Base-by-base conservation (phyloP, 1,284 basidiomycete genomes). In the Bondarzewia mesenterica region DNA sequence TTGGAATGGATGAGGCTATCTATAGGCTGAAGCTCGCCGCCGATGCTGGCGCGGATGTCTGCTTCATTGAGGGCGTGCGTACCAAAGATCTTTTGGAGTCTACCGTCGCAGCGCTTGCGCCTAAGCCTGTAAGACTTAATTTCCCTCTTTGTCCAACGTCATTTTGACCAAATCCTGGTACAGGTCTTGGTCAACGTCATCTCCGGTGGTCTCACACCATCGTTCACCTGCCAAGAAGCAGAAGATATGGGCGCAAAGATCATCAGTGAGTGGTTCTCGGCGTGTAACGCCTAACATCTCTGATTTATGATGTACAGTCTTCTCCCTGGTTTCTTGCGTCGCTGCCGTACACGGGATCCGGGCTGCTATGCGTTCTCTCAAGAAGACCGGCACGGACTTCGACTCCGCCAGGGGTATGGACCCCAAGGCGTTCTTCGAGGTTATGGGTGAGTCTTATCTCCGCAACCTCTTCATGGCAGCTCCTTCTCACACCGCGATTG, bases 11-110 rank as follows among this genome's bases (percentile, higher is more conserved):
- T n/a, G 87, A 88, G 64, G 88, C 87, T 0, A 55, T 89, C 48
- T 65, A 59, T 16, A 77, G 88, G 10, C 69, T 91, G 47, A 78
- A 81, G 60, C 73, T 87, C 26, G 87, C 88, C 3, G 76, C 82
- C 1, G 80, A 80, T 49, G 82, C 77, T 4, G 88, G 88, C 27
- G 88, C 88, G 1, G 88, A 90, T 58, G 85, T 89, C 20, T 89
- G 84, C 62, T 91, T 91, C 68, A 86, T 90, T 45, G 88, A 91
- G 65, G 88, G 87, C 47, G 85, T 89, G 38, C 77, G 77, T 63
- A 83, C 77, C 8, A 73, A 81, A 47, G 78, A 83, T 46, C 74
- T 87, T 35, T 73, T 89, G 23, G 69, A 74, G 54, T 67, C 68
- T 2, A 85, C 85, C 2, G 79, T 89, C 45, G 69, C 71, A 32